Percentiles rank a stretch among this genome's conserved stretches.
phyloP scores from a whole-genome alignment of 306 rosid genomes.

The Glycine latifolia region DNA sequence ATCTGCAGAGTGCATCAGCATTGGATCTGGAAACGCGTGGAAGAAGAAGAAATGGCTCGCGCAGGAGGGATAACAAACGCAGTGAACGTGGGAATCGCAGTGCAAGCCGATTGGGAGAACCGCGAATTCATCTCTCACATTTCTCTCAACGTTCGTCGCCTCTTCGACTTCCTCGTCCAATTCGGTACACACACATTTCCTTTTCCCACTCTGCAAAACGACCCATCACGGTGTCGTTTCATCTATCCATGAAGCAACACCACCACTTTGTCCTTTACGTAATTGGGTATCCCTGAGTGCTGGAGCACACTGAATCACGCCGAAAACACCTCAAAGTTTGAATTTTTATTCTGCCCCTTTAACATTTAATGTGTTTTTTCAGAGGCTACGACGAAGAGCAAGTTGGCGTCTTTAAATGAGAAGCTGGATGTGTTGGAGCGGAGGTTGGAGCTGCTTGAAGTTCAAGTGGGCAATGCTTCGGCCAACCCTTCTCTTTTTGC shows the following conservation, averaged over 20 bases:
- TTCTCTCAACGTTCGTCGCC: slow-evolving; percentile 97
- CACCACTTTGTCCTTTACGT: background rate
- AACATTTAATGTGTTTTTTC: slow-evolving; percentile 36
- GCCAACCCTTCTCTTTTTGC: slow-evolving; percentile 87
- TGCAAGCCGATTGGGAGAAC: slow-evolving; percentile 99
- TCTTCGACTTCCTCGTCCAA: slow-evolving; percentile 96
- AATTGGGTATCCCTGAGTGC: background rate
- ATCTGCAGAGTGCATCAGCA: background rate
- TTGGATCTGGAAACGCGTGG: slow-evolving; percentile 39
- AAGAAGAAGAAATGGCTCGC: slow-evolving; percentile 67
- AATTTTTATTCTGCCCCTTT: slow-evolving; percentile 33
- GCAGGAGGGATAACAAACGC: slow-evolving; percentile 96
- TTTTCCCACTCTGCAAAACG: background rate
- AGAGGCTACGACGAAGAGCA: slow-evolving; percentile 99
- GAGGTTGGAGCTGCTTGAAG: slow-evolving; percentile 84
- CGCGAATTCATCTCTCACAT: slow-evolving; percentile 98
- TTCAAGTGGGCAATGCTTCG: slow-evolving; percentile 92
- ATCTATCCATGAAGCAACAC: background rate
- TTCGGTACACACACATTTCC: slow-evolving; percentile 61
- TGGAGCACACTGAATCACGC: background rate
- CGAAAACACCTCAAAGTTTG: slow-evolving; percentile 6
- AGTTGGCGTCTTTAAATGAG: slow-evolving; percentile 91
- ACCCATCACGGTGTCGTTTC: slow-evolving; percentile 20
- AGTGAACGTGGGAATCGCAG: slow-evolving; percentile 94
- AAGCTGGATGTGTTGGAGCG: slow-evolving; percentile 96